Percentiles rank a stretch among this genome's conserved stretches.
Evolutionary conservation across 371 early-diverging fungal species (phyloP).

Genomic region (Mucor irregularis): DNA sequence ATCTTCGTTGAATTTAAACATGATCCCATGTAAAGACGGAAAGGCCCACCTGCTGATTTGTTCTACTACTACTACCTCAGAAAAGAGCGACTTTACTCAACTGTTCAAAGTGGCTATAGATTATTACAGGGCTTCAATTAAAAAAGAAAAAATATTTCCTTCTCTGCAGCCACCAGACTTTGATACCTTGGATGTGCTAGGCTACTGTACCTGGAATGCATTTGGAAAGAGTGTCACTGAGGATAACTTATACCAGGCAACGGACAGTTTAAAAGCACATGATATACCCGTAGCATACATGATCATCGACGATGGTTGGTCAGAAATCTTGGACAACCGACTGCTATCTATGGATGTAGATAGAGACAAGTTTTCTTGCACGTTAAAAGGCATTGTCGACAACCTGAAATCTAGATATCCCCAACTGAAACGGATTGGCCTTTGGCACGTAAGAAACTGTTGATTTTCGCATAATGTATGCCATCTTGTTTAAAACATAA

Average conservation of each 20-base stretch:
- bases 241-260: constrained; percentile 10
- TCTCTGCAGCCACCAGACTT: no score
- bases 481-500: not conserved
- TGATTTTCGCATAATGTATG: not conserved
- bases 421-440: constrained; percentile 34
- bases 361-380: constrained; percentile 21
- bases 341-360: constrained; percentile 28
- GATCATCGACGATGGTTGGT: constrained; percentile 56
- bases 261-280: constrained; percentile 16
- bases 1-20: not conserved
- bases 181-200: constrained; percentile 21
- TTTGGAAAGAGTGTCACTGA: constrained; percentile 24
- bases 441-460: constrained; percentile 39
- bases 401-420: constrained; percentile 21
- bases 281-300: constrained; percentile 34
- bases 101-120: constrained; percentile 1
- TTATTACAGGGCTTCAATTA: not conserved
- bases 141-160: no score
- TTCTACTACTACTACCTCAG: not conserved
- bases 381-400: constrained; percentile 10
- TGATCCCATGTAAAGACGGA: not conserved
- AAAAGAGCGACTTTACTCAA: not conserved
- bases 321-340: not conserved
- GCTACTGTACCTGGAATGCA: constrained; percentile 54
- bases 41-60: constrained; percentile 9